Conservation (phyloP, 495 filamentous ascomycete species). For the Coniosporium apollinis region DNA sequence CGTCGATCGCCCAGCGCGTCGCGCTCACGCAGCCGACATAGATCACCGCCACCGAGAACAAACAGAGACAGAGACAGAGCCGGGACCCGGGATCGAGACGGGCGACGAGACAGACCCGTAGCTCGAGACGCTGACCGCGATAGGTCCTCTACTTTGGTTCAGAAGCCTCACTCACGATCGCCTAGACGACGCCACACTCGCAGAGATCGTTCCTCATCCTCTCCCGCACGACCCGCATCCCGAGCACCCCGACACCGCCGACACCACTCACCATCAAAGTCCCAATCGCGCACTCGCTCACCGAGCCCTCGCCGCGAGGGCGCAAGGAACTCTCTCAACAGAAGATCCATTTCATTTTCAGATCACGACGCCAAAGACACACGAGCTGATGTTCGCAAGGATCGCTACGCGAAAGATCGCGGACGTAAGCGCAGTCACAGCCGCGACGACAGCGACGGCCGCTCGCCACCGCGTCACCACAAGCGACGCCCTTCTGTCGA, state of each 20-base stretch:
- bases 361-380: slow-evolving; percentile 25
- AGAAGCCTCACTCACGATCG: slow-evolving; percentile 44
- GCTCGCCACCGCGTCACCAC: not conserved
- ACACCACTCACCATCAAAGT: slow-evolving; percentile 21
- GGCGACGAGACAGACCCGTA: slow-evolving; percentile 21
- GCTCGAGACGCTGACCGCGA: slow-evolving; percentile 4
- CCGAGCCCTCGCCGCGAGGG: slow-evolving; percentile 15
- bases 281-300: slow-evolving; percentile 28
- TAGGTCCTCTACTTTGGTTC: slow-evolving; percentile 14
- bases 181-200: slow-evolving; percentile 35
- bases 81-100: slow-evolving; percentile 2
- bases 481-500: slow-evolving; percentile 9
- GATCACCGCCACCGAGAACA: slow-evolving; percentile 11
- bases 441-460: not conserved
- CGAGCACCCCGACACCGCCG: slow-evolving; percentile 9
- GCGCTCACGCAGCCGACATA: slow-evolving; percentile 7
- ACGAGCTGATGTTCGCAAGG: slow-evolving; percentile 36
- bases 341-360: slow-evolving; percentile 28
- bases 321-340: slow-evolving; percentile 12
- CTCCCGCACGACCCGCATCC: slow-evolving; percentile 21
- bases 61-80: slow-evolving; percentile 5
- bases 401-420: slow-evolving; percentile 23
- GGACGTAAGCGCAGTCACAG: slow-evolving; percentile 28
- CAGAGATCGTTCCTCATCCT: slow-evolving; percentile 17
- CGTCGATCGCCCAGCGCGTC: slow-evolving; percentile 8